Evolutionary conservation across 2,329 filamentous ascomycete genomes (phyloP).

Genomic region (Esteya vermicola): DNA sequence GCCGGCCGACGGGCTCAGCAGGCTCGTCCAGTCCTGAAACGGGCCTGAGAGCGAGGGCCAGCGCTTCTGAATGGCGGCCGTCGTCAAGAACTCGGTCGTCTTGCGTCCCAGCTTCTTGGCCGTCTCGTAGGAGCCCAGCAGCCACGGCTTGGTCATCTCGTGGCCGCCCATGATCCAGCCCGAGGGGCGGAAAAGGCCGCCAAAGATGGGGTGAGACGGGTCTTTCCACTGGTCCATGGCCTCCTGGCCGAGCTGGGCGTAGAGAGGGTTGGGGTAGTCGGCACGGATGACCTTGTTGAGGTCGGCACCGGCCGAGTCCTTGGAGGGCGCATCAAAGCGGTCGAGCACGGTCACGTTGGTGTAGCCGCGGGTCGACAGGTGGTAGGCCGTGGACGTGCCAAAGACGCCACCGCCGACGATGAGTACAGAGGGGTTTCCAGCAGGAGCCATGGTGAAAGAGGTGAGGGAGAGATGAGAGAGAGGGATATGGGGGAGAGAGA

Average conservation of each 20-base stretch:
- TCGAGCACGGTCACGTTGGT: constrained; percentile 33
- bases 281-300: constrained; percentile 47
- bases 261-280: constrained; percentile 43
- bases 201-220: background rate
- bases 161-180: constrained; percentile 5
- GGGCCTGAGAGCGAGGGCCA: constrained; percentile 2
- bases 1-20: background rate
- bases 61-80: constrained; percentile 1
- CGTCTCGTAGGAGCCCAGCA: background rate
- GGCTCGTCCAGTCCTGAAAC: constrained; percentile 1
- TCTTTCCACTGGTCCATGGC: constrained; percentile 1
- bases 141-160: background rate
- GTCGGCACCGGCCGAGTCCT: constrained; percentile 36
- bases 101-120: background rate
- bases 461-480: too few species aligned
- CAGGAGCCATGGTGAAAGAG: background rate
- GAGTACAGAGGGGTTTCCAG: constrained; percentile 13
- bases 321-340: constrained; percentile 26
- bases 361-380: constrained; percentile 27
- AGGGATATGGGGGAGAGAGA: too few species aligned
- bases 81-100: background rate
- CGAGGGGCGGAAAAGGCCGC: constrained; percentile 4
- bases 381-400: constrained; percentile 34
- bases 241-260: constrained; percentile 30
- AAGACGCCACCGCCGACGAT: constrained; percentile 31